Base-by-base conservation (phyloP, 331 rosid species). In the Phaseolus coccineus region DNA sequence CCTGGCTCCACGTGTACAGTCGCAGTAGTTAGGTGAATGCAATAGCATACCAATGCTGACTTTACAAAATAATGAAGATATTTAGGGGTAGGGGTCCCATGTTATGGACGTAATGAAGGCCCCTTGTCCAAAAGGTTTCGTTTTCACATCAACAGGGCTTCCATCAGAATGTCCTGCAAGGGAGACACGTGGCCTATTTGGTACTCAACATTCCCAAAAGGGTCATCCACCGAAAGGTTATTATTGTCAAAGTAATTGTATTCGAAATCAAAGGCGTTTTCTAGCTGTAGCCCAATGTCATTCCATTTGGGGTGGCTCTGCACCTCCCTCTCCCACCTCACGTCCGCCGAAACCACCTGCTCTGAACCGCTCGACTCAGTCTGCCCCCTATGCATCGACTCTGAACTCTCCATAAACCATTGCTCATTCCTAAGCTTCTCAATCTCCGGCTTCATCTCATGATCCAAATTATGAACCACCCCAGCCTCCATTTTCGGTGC, bases 321-420 rank as follows among this genome's bases (percentile, higher is more conserved):
- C 8, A 95, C 98, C 91, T 95, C 97, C 55, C 62, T 80, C 3
- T 86, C 89, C 69, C 91, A 79, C 55, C 83, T 79, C 82, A 85
- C 80, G 65, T 90, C 97, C 28, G 97, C 91, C 25, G 98, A 94
- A 37, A 91, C 91, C 88, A 87, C 97, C 13, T 42, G 47, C 47
- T 42, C 47, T 42, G 13, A 42, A 73, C 94, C 76, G 83, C 97
- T 92, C 11, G 98, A 92, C 19, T 95, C 97, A 67, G 97, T 85
- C 81, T 94, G 89, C 68, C 86, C 56, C 87, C 92, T 81, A 1
- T 94, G 97, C 67, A 88, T 87, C 1, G 98, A 95, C 31, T 92
- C 97, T 0, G 97, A 91, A 27, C 88, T 81, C 51, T 94, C 96
- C 58, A 76, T 89, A 86, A 80, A 85, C 42, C 86, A 5, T 76